Evolutionary conservation across 1,284 basidiomycete species (phyloP).

Genomic region (Meira miltonrushii): DNA sequence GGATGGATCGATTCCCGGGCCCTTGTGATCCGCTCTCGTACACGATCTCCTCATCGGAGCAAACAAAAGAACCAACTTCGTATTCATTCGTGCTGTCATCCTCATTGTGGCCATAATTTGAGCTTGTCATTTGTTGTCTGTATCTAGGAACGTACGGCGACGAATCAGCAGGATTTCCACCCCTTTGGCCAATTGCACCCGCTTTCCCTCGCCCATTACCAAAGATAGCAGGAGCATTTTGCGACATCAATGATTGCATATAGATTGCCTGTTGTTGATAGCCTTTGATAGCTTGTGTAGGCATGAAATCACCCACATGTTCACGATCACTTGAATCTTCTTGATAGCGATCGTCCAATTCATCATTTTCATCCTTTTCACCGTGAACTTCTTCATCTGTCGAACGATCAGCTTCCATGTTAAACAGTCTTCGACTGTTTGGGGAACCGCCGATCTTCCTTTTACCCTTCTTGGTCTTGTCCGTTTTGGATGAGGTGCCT

Average conservation of each 20-base stretch:
- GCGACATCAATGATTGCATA: slow-evolving; percentile 34
- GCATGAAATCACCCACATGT: slow-evolving; percentile 60
- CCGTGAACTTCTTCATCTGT: slow-evolving; percentile 66
- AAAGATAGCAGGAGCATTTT: neutral
- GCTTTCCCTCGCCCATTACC: slow-evolving; percentile 5
- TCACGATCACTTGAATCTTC: slow-evolving; percentile 62
- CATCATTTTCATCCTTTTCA: slow-evolving; percentile 56
- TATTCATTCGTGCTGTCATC: slow-evolving; percentile 9
- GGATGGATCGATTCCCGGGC: too few relatives aligned
- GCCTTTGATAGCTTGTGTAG: slow-evolving; percentile 69
- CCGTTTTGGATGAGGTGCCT: neutral
- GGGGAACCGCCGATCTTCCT: slow-evolving; percentile 45
- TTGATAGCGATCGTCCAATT: slow-evolving; percentile 56
- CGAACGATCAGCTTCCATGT: slow-evolving; percentile 68
- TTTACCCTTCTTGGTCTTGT: slow-evolving; percentile 21
- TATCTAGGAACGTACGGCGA: neutral
- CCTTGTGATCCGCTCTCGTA: slow-evolving; percentile 1
- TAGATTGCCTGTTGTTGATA: slow-evolving; percentile 54
- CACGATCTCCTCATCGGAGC: slow-evolving; percentile 12
- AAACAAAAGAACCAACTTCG: slow-evolving; percentile 14
- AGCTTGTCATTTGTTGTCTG: slow-evolving; percentile 1
- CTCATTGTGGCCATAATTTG: neutral
- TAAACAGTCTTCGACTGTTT: slow-evolving; percentile 58
- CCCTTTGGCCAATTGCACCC: neutral
- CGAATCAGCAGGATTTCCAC: neutral